Evolutionary conservation across 345 rosid genomes (phyloP), one percentile per base, ranked within the genome.

Genomic region (Sisymbrium altissimum): DNA sequence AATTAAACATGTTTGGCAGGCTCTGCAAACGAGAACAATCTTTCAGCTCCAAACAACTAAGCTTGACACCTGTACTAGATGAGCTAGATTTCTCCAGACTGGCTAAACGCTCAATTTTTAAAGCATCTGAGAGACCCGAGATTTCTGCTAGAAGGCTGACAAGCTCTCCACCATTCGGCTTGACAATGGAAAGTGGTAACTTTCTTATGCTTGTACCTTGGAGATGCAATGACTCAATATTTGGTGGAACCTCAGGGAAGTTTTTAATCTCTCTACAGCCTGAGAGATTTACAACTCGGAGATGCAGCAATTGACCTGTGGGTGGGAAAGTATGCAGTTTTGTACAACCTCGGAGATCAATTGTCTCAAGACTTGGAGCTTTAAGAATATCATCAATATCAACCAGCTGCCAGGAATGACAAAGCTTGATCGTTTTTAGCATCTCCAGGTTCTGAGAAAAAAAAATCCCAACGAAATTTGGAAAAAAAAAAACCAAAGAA

Each of bases 291-390:
- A 73, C 29, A 56, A 55, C 49, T 45, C 40, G 38, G 0, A 73
- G 66, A 56, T 57, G 66, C 4, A n/a, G 15, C 5, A 55, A 41
- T 0, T 57, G 40, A 38, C 41, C 0, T 12, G 6, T 64, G 46
- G 58, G 43, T 44, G 72, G 72, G 19, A 66, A 55, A 46, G 13
- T 66, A 25, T 27, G 50, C 72, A 74, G 15, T 33, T 30, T 58
- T 45, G 9, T 27, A 13, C 78, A 74, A 0, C 72, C 78, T 46
- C 38, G 50, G n/a, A 74, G 66, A 46, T 74, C 66, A 0, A 74
- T 36, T 9, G 18, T 23, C 45, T 72, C 70, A 0, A 72, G 0
- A 18, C 30, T 52, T 39, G 12, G 27, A 19, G 76, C 76, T 6
- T 6, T 29, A 17, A 10, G 8, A 33, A 72, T 4, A 25, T 19